Conservation (phyloP, 73 alveolate genomes). For the Blepharisma japonicum region DNA sequence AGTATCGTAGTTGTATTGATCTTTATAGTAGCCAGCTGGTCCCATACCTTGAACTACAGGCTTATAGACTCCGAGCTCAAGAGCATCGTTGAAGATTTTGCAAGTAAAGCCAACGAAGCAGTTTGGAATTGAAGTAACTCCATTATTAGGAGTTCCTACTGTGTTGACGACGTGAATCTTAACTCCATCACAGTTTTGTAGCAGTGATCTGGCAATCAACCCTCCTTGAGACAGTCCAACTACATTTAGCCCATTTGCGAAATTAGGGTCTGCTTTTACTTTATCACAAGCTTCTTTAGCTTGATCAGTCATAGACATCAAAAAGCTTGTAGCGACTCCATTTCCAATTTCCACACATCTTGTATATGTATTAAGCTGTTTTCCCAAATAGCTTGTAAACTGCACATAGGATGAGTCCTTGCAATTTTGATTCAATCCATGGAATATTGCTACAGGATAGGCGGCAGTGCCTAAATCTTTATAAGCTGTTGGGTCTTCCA, state of each 20-base stretch:
- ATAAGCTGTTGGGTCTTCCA: no score
- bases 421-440: conserved; percentile 56
- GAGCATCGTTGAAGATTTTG: conserved; percentile 61
- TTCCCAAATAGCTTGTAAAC: conserved; percentile 46
- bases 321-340: conserved; percentile 55
- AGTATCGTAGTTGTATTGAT: conserved; percentile 53
- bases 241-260: conserved; percentile 67
- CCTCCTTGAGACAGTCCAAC: conserved; percentile 90
- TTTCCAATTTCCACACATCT: conserved; percentile 78
- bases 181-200: conserved; percentile 68
- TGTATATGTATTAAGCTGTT: conserved; percentile 54
- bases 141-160: conserved; percentile 86
- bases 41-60: conserved; percentile 65
- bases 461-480: background rate
- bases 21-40: conserved; percentile 92
- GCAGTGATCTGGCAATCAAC: conserved; percentile 80
- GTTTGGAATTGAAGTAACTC: conserved; percentile 74
- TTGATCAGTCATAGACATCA: conserved; percentile 63
- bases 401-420: conserved; percentile 47
- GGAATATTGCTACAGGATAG: conserved; percentile 67
- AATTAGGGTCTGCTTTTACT: conserved; percentile 56
- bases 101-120: conserved; percentile 79
- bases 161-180: conserved; percentile 65
- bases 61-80: conserved; percentile 63
- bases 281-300: conserved; percentile 77